Percentiles rank a stretch among this genome's conserved stretches.
These are phyloP conservation scores for Hygrocybe coccinea DNA, from an alignment of 768 basidiomycete species.

Conservation along the genomic window DNA sequence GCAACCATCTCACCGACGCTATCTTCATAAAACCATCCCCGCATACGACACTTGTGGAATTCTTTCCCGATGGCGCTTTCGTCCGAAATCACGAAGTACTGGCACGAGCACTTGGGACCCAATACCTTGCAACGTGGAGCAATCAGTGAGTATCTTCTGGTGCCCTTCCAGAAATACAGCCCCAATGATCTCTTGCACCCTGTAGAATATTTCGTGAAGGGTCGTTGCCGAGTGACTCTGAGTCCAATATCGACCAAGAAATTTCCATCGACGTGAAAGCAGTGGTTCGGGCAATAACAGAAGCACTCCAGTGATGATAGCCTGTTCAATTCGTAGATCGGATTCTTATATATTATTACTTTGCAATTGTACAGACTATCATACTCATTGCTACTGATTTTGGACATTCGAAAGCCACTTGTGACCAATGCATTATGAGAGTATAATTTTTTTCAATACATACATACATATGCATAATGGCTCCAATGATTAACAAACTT, in stretches of 20 bases:
- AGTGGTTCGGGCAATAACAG: conserved; percentile 38
- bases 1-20: conserved; percentile 59
- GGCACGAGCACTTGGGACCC: conserved; percentile 46
- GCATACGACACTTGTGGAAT: conserved; percentile 66
- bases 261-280: conserved; percentile 39
- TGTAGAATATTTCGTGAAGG: background rate
- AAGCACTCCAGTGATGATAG: conserved; percentile 10
- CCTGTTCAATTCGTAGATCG: background rate
- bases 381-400: no score
- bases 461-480: no score
- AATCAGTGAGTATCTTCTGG: conserved; percentile 19
- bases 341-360: no score
- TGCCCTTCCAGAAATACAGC: conserved; percentile 21
- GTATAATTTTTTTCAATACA: no score
- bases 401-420: no score
- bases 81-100: conserved; percentile 58
- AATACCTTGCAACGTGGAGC: conserved; percentile 52
- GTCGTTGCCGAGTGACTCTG: conserved; percentile 29
- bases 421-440: no score
- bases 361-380: no score
- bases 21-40: conserved; percentile 63
- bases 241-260: conserved; percentile 20
- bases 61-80: conserved; percentile 67
- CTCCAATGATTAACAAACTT: no score
- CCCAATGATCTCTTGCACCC: conserved; percentile 13